Evolutionary conservation across 352 stramenopile species (phyloP).

Genomic region (Pythium volutum): DNA sequence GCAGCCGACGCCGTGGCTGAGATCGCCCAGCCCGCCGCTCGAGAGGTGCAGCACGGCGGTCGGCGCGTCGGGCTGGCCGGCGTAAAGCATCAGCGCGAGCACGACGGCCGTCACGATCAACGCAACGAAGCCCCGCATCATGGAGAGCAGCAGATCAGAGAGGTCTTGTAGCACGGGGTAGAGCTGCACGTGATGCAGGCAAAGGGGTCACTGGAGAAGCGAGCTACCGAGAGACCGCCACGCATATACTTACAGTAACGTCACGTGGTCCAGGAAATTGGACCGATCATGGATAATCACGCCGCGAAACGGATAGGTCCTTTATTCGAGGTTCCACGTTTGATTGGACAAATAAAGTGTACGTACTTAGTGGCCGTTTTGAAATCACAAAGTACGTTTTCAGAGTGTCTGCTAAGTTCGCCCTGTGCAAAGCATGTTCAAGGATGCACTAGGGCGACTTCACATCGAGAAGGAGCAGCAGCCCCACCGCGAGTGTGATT

Average conservation of each 20-base stretch:
- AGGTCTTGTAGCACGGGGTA: neutral
- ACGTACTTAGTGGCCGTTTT: too few relatives aligned
- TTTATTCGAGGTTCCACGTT: neutral
- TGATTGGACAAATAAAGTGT: constrained; percentile 6
- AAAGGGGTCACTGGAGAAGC: neutral
- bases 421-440: neutral
- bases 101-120: constrained; percentile 44
- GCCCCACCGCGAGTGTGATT: neutral
- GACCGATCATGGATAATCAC: neutral
- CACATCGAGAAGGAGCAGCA: neutral
- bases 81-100: constrained; percentile 49
- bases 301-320: constrained; percentile 1
- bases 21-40: constrained; percentile 33
- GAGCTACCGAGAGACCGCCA: neutral
- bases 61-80: constrained; percentile 46
- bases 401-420: constrained; percentile 7
- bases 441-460: neutral
- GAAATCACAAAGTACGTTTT: constrained; percentile 4
- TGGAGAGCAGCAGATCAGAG: too few relatives aligned
- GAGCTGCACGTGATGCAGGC: neutral
- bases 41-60: constrained; percentile 49
- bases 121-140: constrained; percentile 51
- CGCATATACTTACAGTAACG: neutral
- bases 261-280: neutral
- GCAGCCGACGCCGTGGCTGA: constrained; percentile 36